Conservation (phyloP, 179 eudicot genomes). For the Silene noctiflora region DNA sequence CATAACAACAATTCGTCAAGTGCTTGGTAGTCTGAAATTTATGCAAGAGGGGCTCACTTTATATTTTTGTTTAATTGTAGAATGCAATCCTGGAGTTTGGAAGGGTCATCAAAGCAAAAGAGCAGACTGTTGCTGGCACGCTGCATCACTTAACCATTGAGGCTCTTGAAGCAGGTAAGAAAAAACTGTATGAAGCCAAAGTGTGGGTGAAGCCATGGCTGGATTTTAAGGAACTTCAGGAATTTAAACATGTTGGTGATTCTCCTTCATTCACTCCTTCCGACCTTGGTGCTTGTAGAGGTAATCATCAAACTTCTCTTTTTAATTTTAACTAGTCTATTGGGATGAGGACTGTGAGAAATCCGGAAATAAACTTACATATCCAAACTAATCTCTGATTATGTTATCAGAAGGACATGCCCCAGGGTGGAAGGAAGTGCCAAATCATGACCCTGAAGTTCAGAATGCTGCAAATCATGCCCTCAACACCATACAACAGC, state of each 20-base stretch:
- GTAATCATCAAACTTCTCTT: slow-evolving; percentile 32
- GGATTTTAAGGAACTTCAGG: slow-evolving; percentile 78
- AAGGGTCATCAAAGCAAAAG: slow-evolving; percentile 65
- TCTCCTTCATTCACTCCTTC: slow-evolving; percentile 52
- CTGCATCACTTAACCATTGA: slow-evolving; percentile 80
- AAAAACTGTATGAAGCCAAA: slow-evolving; percentile 74
- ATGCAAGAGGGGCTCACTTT: not conserved
- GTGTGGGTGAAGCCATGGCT: slow-evolving; percentile 95
- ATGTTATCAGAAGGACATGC: slow-evolving; percentile 44
- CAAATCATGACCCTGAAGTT: slow-evolving; percentile 78
- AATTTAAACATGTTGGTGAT: slow-evolving; percentile 66
- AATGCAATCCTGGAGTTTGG: slow-evolving; percentile 71
- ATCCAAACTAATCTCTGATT: not conserved
- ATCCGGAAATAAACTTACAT: too few relatives aligned
- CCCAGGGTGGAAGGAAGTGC: slow-evolving; percentile 68
- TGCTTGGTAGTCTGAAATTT: not conserved
- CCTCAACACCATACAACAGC: slow-evolving; percentile 54
- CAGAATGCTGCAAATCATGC: slow-evolving; percentile 75
- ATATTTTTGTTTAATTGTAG: slow-evolving; percentile 28
- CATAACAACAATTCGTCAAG: not conserved
- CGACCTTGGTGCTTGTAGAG: slow-evolving; percentile 70
- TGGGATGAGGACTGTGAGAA: too few relatives aligned
- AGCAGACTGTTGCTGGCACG: slow-evolving; percentile 74
- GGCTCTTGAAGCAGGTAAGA: slow-evolving; percentile 63
- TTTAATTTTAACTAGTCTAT: not conserved